Base-by-base conservation (phyloP, 192 early-diverging fungal species). In the Gryganskiella cystojenkinii region DNA sequence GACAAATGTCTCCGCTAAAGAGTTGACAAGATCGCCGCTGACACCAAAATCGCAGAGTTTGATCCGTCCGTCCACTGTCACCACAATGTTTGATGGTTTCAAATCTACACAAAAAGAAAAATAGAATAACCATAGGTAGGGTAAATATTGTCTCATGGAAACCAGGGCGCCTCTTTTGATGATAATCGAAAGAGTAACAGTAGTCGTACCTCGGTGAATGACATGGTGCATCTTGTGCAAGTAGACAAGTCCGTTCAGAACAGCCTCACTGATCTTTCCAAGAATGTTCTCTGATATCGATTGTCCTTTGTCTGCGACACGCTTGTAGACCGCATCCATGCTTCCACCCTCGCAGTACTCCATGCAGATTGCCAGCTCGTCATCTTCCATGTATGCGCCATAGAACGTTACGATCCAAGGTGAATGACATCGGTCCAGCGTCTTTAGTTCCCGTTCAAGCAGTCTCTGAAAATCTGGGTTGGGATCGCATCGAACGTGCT, bases 31-130 rank as follows among this genome's bases (percentile, higher is more conserved):
- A 80, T 98, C 90, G 11, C 95, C 94, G 9, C 92, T 94, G 7
- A 99, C 98, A 30, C 97, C 97, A 84, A 99, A 97, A 80, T 99
- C 97, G 56, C 94, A 96, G 30, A 99, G 88, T 71, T 99, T 99
- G 69, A 99, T 92, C 65, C 95, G 87, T 19, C 98, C 98, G 6
- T 83, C 80, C 47, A 89, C 87, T 30, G 97, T 95, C 9, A 98
- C 85, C 53, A 99, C 78, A 64, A 99, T 97, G 79, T 99, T 99
- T 31, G 95, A 96, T 10, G 98, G 98, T 82, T 99, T 99, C 75
- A 99, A 89, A 69, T 99, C 98, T 96, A 49, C 4, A 35, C 17
- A 5, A 45, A 28, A 3, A 0, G 4, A 43, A 34, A 50, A 40
- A n/a, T n/a, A n/a, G n/a, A n/a, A n/a, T n/a, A n/a, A n/a, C n/a